Evolutionary conservation across 495 filamentous ascomycete genomes (phyloP).

Genomic region (Jackrogersella multiformis): DNA sequence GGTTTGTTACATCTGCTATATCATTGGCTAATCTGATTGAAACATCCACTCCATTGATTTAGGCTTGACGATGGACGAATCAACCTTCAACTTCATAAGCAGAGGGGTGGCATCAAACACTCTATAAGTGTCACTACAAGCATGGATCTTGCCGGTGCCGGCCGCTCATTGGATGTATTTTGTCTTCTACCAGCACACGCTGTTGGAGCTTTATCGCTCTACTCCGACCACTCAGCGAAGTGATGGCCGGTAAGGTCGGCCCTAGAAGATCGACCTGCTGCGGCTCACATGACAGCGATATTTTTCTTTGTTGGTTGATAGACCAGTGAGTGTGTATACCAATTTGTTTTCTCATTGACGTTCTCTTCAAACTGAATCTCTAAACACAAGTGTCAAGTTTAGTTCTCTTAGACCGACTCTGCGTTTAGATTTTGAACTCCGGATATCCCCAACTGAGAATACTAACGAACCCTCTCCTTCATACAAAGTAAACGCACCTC

Average conservation of each 20-base stretch:
- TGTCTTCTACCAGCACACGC: background rate
- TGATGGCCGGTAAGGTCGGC: slow-evolving; percentile 25
- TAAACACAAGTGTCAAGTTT: background rate
- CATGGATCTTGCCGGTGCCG: slow-evolving; percentile 14
- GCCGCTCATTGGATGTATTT: slow-evolving; percentile 19
- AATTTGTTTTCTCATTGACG: background rate
- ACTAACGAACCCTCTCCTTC: background rate
- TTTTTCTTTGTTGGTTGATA: slow-evolving; percentile 27
- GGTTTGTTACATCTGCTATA: background rate
- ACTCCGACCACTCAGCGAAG: slow-evolving; percentile 8
- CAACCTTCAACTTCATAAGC: slow-evolving; percentile 5
- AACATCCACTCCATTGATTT: slow-evolving; percentile 2
- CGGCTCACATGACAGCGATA: slow-evolving; percentile 25
- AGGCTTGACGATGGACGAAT: slow-evolving; percentile 13
- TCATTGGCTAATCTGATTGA: background rate
- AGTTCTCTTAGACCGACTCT: background rate
- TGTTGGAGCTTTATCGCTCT: slow-evolving; percentile 11
- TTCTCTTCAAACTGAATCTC: background rate
- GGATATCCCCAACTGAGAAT: slow-evolving; percentile 1
- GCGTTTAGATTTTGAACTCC: background rate
- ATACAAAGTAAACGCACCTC: background rate
- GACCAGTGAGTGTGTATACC: background rate
- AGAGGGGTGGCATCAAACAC: slow-evolving; percentile 13
- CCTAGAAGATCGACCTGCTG: slow-evolving; percentile 30
- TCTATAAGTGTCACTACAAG: slow-evolving; percentile 9